Percentiles rank a stretch among this genome's conserved stretches.
phyloP scores from a whole-genome alignment of 2,329 filamentous ascomycete genomes.

The Talaromyces sp. region DNA sequence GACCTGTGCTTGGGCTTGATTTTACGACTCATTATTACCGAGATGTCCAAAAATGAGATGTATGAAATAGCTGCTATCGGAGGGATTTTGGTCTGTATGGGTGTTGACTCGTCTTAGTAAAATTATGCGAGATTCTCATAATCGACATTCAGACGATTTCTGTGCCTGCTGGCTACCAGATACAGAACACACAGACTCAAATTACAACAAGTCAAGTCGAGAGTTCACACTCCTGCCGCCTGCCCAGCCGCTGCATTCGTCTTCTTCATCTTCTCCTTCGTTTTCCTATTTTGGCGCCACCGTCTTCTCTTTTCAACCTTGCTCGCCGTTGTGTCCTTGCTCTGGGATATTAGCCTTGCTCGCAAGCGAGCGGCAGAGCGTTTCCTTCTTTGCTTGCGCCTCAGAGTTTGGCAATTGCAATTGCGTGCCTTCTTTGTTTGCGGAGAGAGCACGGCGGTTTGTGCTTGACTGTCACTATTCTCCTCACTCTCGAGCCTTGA shows the following conservation, averaged over 20 bases:
- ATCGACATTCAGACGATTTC: background rate
- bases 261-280: background rate
- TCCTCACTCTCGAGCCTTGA: background rate
- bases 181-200: background rate
- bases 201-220: background rate
- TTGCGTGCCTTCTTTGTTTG: background rate
- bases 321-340: background rate
- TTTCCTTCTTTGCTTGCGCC: background rate
- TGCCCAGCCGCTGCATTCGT: background rate
- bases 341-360: background rate
- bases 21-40: no score
- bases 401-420: background rate
- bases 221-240: background rate
- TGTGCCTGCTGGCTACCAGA: background rate
- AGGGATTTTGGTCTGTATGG: no score
- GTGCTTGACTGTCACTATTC: background rate
- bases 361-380: background rate
- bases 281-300: background rate
- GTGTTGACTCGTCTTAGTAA: no score
- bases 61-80: no score
- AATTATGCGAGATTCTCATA: no score
- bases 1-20: no score
- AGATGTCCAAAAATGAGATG: no score
- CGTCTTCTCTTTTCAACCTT: background rate
- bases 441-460: background rate